Evolutionary conservation across 2,329 filamentous ascomycete genomes (phyloP), one percentile per base, ranked within the genome.

Genomic region (Pseudodiploospora longispora): DNA sequence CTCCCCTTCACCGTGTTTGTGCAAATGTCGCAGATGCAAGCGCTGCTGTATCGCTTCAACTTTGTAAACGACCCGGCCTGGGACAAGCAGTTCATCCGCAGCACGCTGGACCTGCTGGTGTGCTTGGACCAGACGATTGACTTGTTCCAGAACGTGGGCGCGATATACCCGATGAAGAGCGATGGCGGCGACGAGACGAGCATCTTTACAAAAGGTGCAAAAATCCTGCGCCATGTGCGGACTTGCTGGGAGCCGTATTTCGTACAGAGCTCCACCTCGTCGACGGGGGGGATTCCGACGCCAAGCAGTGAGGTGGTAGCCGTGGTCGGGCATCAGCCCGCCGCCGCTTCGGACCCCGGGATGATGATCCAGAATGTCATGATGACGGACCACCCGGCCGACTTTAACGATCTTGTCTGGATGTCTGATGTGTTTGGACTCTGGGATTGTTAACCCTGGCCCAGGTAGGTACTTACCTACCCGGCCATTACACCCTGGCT

Each of bases 31-130:
- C 64, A 66, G 10, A 57, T 60, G 38, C 56, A 69, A 27, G 52
- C 66, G 6, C 53, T 59, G 2, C 52, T 71, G 6, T 69, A 68
- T 50, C 57, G 60, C 6, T 61, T 71, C 27, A 63, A 63, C 2
- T 63, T 59, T 1, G 55, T 63, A 4, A 65, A 70, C 6, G 61
- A 65, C 38, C 62, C 64, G 2, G 62, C 56, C 5, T 71, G 67
- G 68, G 67, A 71, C 44, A 64, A 61, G 42, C 57, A 60, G 4
- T 47, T 61, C 1, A 56, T 69, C 5, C 59, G 58, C 10, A 54
- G 55, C 27, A 65, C 61, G 2, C 63, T 55, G 4, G 61, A 70
- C 38, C 51, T 69, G 0, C 52, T 66, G 2, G 42, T 47, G 6
- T 50, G 67, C n/a, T 47, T 68, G 4, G 61, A 67, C 35, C 57